These are phyloP conservation scores for Tulasnella sp. DNA, from an alignment of 768 basidiomycete genomes.

Conservation along the genomic window DNA sequence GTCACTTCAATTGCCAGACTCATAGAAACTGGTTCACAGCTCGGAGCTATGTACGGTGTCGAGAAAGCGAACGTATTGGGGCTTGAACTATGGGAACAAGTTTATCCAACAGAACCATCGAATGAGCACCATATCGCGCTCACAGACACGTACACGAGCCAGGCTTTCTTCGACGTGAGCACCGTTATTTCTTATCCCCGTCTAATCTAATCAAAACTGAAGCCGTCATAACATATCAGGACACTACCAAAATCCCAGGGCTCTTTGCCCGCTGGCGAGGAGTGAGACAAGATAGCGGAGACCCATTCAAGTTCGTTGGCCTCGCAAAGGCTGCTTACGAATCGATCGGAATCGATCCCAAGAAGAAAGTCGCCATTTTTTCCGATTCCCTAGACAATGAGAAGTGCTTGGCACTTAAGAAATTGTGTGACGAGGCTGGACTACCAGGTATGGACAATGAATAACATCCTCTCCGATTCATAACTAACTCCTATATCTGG, in stretches of 20 bases:
- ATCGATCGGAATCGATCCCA: constrained; percentile 54
- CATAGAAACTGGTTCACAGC: constrained; percentile 33
- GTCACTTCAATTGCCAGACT: background rate
- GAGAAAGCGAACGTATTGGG: constrained; percentile 60
- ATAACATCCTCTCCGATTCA: too few species aligned
- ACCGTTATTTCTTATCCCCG: too few species aligned
- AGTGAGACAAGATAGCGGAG: constrained; percentile 88
- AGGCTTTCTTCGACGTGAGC: constrained; percentile 67
- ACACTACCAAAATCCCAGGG: constrained; percentile 27
- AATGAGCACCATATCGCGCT: constrained; percentile 52
- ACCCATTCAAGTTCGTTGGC: constrained; percentile 72
- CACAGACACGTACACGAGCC: constrained; percentile 91
- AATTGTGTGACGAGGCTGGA: constrained; percentile 57
- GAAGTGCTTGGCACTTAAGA: constrained; percentile 56
- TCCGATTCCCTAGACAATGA: constrained; percentile 73
- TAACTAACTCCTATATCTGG: too few species aligned
- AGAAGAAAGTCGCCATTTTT: constrained; percentile 63
- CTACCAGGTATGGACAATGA: constrained; percentile 47
- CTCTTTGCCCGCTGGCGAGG: constrained; percentile 66
- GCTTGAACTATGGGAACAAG: constrained; percentile 77
- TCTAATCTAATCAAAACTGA: too few species aligned
- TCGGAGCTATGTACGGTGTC: constrained; percentile 80
- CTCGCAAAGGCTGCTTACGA: constrained; percentile 64
- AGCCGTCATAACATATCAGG: too few species aligned
- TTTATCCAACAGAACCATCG: constrained; percentile 40